Conservation (phyloP, 495 filamentous ascomycete genomes). For the Penicillium ucsense region DNA sequence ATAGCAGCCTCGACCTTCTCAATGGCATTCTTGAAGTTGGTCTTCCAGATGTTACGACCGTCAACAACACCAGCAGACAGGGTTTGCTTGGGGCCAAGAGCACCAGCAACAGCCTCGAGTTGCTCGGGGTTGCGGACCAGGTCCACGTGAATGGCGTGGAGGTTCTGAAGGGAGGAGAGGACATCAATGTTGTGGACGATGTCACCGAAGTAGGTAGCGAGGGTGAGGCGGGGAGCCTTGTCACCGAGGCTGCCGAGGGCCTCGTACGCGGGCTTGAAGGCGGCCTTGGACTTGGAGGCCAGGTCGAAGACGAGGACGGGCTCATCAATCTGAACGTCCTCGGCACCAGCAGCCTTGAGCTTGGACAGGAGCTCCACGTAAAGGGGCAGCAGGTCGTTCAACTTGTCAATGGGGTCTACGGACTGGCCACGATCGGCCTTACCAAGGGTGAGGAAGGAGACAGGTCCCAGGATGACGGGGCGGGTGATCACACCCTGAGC, state of each 20-base stretch:
- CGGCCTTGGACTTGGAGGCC: conserved; percentile 74
- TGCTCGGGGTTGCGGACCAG: conserved; percentile 96
- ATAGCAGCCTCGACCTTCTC: conserved; percentile 79
- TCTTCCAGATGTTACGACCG: conserved; percentile 99
- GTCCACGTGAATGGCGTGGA: conserved; percentile 86
- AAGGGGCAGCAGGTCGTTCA: conserved; percentile 82
- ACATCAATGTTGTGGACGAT: conserved; percentile 97
- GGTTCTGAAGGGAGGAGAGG: conserved; percentile 53
- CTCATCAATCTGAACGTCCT: conserved; percentile 95
- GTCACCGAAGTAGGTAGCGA: conserved; percentile 98
- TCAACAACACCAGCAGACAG: conserved; percentile 94
- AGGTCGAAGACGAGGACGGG: conserved; percentile 92
- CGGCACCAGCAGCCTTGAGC: conserved; percentile 91
- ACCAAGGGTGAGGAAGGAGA: conserved; percentile 90
- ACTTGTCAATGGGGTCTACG: conserved; percentile 83
- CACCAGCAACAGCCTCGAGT: conserved; percentile 65
- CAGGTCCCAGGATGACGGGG: conserved; percentile 88
- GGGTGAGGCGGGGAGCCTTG: conserved; percentile 68
- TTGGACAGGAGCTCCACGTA: conserved; percentile 83
- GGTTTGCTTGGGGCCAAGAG: conserved; percentile 73
- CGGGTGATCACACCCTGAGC: conserved; percentile 86
- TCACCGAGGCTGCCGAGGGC: conserved; percentile 65
- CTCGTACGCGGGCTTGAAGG: conserved; percentile 96
- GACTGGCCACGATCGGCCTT: conserved; percentile 93
- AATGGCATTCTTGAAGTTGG: conserved; percentile 85